Evolutionary conservation across 805 yeast species (phyloP).

Genomic region (Yarrowia alimentaria): DNA sequence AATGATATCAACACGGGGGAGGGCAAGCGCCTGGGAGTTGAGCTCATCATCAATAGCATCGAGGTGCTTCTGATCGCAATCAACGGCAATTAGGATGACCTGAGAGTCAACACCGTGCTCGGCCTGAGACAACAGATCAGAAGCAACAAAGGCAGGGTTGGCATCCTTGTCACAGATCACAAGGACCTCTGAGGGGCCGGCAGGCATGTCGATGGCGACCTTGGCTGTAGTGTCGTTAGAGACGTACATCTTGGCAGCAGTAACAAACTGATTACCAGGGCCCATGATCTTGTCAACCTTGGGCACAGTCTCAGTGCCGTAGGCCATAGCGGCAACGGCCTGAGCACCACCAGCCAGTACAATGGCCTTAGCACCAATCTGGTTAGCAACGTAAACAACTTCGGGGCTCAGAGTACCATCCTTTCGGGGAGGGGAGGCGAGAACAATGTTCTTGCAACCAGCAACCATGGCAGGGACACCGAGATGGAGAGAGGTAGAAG

Average conservation of each 20-base stretch:
- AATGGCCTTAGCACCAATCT: constrained; percentile 86
- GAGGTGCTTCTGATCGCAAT: constrained; percentile 58
- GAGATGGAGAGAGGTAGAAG: constrained; percentile 96
- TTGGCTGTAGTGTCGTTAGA: constrained; percentile 93
- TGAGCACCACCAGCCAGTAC: constrained; percentile 99
- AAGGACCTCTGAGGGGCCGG: constrained; percentile 97
- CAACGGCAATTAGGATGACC: constrained; percentile 85
- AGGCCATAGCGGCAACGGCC: constrained; percentile 98
- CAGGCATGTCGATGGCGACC: constrained; percentile 98
- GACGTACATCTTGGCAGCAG: constrained; percentile 98
- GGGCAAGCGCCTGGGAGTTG: constrained; percentile 71
- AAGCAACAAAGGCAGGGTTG: constrained; percentile 95
- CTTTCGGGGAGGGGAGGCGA: constrained; percentile 94
- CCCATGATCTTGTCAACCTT: constrained; percentile 97
- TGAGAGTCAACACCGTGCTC: constrained; percentile 99
- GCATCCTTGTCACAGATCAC: constrained; percentile 86
- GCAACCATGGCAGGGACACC: constrained; percentile 99
- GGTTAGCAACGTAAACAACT: constrained; percentile 95
- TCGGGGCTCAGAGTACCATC: constrained; percentile 95
- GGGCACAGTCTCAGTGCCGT: constrained; percentile 89
- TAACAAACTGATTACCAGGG: constrained; percentile 98
- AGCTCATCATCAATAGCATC: constrained; percentile 77
- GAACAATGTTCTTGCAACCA: constrained; percentile 84
- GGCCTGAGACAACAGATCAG: constrained; percentile 94
- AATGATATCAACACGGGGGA: constrained; percentile 92